Evolutionary conservation across 371 early-diverging fungal genomes (phyloP).

Genomic region (Coemansia sp.): DNA sequence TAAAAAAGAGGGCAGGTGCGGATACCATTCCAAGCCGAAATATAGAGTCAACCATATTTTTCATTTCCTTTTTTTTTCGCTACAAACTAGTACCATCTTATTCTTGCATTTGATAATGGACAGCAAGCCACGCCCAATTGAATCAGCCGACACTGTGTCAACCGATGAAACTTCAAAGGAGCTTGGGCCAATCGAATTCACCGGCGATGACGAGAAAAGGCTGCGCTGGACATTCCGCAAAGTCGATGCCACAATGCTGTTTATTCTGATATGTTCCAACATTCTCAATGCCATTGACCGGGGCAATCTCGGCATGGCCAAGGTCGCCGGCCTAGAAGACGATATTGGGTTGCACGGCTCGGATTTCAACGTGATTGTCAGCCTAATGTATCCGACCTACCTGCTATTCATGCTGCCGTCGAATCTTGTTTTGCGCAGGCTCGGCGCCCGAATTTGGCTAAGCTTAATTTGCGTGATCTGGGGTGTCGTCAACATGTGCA

Average conservation of each 20-base stretch:
- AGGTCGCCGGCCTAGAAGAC: slow-evolving; percentile 22
- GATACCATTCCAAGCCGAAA: no score
- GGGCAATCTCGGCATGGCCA: slow-evolving; percentile 44
- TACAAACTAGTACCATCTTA: no score
- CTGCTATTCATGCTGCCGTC: slow-evolving; percentile 54
- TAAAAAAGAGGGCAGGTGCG: no score
- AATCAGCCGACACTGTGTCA: not conserved
- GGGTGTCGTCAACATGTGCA: slow-evolving; percentile 58
- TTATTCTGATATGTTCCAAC: slow-evolving; percentile 42
- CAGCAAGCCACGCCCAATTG: no score
- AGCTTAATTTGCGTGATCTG: slow-evolving; percentile 57
- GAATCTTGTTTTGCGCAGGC: slow-evolving; percentile 58
- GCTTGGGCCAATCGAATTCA: not conserved
- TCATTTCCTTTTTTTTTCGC: no score
- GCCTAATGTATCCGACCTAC: slow-evolving; percentile 38
- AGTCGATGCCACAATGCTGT: slow-evolving; percentile 40
- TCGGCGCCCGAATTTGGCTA: slow-evolving; percentile 60
- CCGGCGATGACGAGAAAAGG: not conserved
- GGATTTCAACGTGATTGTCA: slow-evolving; percentile 40
- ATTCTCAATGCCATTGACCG: slow-evolving; percentile 51
- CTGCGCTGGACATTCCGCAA: slow-evolving; percentile 43
- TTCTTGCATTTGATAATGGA: no score
- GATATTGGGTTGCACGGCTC: slow-evolving; percentile 23
- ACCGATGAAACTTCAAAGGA: slow-evolving; percentile 4
- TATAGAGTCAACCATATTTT: no score